Percentiles rank a stretch among this genome's conserved stretches.
Evolutionary conservation across 2,329 filamentous ascomycete species (phyloP).

Genomic region (Pyrenochaeta sp.): DNA sequence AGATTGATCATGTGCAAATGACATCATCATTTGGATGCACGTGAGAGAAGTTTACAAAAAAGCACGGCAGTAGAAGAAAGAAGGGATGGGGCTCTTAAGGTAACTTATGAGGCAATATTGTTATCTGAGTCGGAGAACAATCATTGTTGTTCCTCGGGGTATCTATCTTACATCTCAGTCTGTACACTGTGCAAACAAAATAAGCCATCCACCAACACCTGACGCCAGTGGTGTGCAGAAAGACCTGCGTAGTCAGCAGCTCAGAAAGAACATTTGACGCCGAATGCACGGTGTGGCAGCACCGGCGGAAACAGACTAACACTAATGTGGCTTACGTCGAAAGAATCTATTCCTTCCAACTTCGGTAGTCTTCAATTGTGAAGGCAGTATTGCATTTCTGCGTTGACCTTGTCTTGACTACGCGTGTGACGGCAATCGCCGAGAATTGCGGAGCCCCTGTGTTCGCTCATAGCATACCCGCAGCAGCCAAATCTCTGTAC

Average conservation of each 20-base stretch:
- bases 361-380: not conserved
- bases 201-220: not conserved
- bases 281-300: not conserved
- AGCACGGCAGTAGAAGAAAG: no score
- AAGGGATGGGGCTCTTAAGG: no score
- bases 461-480: constrained; percentile 67
- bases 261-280: not conserved
- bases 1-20: no score
- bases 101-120: not conserved
- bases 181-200: not conserved
- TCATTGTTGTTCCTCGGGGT: not conserved
- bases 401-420: not conserved
- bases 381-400: not conserved
- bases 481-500: constrained; percentile 92
- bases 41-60: no score
- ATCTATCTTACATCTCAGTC: not conserved
- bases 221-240: constrained; percentile 1
- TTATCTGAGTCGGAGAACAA: not conserved
- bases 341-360: not conserved
- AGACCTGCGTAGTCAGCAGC: not conserved
- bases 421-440: not conserved
- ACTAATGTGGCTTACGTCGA: not conserved
- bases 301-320: not conserved
- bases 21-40: no score
- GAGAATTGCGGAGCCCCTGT: not conserved